Evolutionary conservation across 345 rosid genomes (phyloP).

Genomic region (Carallia brachiata): DNA sequence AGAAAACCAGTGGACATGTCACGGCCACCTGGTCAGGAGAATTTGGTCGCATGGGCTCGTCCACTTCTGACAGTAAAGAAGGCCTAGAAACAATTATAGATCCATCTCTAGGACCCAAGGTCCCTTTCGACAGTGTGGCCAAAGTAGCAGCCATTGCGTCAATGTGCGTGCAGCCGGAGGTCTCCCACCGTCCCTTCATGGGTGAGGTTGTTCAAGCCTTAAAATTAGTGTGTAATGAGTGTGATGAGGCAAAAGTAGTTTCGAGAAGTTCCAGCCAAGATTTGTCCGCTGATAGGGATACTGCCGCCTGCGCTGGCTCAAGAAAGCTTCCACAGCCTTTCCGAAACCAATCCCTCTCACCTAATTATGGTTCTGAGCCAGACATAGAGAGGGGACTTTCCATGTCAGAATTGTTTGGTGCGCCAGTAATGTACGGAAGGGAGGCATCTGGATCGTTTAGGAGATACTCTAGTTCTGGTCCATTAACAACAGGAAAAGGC

Average conservation of each 20-base stretch:
- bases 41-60: conserved; percentile 88
- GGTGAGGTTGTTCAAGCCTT: conserved; percentile 98
- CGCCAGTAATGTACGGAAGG: conserved; percentile 42
- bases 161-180: conserved; percentile 96
- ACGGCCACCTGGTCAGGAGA: conserved; percentile 86
- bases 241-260: conserved; percentile 69
- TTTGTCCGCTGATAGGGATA: conserved; percentile 45
- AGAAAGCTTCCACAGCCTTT: conserved; percentile 40
- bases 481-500: conserved; percentile 50
- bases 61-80: conserved; percentile 74
- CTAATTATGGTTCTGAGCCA: conserved; percentile 51
- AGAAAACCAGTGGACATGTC: conserved; percentile 92
- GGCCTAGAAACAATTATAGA: conserved; percentile 71
- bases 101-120: conserved; percentile 57
- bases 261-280: conserved; percentile 53
- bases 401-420: conserved; percentile 42
- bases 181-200: conserved; percentile 94
- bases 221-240: conserved; percentile 81
- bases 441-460: conserved; percentile 45
- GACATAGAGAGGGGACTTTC: conserved; percentile 67
- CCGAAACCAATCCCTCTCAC: conserved; percentile 29
- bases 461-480: conserved; percentile 75
- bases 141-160: conserved; percentile 96
- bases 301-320: conserved; percentile 41
- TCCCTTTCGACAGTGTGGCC: conserved; percentile 73